Conservation (phyloP, 495 filamentous ascomycete species). For the Penicillium odoratum region DNA sequence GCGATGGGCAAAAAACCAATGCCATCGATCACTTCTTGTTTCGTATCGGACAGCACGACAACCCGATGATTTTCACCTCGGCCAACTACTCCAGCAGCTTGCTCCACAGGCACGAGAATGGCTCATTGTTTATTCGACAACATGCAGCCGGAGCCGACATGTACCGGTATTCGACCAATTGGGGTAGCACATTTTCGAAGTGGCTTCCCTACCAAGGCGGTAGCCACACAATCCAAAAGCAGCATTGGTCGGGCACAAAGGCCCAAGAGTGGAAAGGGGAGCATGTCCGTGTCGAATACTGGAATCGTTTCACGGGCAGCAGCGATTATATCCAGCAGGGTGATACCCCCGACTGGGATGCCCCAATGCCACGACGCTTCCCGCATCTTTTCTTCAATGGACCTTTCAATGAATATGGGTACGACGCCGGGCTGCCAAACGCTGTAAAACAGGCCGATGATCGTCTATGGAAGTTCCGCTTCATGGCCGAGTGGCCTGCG, state of each 20-base stretch:
- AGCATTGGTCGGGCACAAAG: constrained; percentile 62
- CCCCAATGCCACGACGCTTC: constrained; percentile 46
- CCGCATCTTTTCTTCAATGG: constrained; percentile 69
- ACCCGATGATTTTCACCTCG: constrained; percentile 57
- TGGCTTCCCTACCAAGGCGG: constrained; percentile 60
- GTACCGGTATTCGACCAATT: constrained; percentile 66
- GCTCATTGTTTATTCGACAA: constrained; percentile 53
- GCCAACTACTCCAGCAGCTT: constrained; percentile 61
- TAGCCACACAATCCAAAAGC: constrained; percentile 42
- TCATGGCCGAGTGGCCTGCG: constrained; percentile 66
- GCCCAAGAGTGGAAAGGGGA: constrained; percentile 64
- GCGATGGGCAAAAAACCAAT: constrained; percentile 38
- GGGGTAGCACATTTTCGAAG: constrained; percentile 56
- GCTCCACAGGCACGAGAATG: constrained; percentile 41
- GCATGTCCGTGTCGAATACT: constrained; percentile 69
- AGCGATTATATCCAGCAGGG: constrained; percentile 65
- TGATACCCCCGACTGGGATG: constrained; percentile 47
- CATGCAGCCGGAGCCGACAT: constrained; percentile 63
- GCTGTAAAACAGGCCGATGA: constrained; percentile 52
- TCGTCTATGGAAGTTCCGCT: constrained; percentile 60
- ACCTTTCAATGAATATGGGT: constrained; percentile 67
- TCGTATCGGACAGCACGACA: constrained; percentile 55
- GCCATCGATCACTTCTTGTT: constrained; percentile 57
- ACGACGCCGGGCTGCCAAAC: constrained; percentile 62
- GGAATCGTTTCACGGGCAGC: constrained; percentile 62